Percentiles rank a stretch among this genome's conserved stretches.
These are phyloP conservation scores for Ephemerocybe angulata DNA, from an alignment of 768 basidiomycete genomes.

Conservation along the genomic window DNA sequence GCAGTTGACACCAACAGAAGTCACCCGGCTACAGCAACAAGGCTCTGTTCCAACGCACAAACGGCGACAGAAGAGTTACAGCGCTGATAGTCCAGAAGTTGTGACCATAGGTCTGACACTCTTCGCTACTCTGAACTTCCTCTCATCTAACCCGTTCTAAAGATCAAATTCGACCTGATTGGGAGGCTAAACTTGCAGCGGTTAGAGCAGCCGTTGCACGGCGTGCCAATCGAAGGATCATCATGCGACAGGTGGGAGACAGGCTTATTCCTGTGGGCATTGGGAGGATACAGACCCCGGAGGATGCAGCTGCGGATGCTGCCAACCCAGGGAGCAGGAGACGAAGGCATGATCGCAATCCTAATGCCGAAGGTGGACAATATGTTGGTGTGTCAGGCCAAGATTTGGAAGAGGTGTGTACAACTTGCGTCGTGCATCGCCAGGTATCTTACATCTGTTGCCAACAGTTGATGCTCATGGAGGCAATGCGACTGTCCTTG, in stretches of 20 bases:
- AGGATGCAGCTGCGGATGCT: conserved; percentile 48
- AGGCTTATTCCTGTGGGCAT: conserved; percentile 95
- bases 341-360: conserved; percentile 51
- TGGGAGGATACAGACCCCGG: conserved; percentile 67
- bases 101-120: conserved; percentile 74
- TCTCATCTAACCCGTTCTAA: conserved; percentile 1
- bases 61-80: conserved; percentile 84
- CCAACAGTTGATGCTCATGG: conserved; percentile 97
- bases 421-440: neutral
- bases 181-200: conserved; percentile 93
- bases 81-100: conserved; percentile 82
- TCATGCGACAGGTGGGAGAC: conserved; percentile 98
- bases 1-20: neutral
- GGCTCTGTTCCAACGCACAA: conserved; percentile 47
- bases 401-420: conserved; percentile 84
- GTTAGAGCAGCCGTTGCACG: conserved; percentile 95
- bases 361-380: conserved; percentile 49
- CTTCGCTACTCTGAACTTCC: neutral
- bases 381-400: conserved; percentile 77
- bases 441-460: conserved; percentile 1
- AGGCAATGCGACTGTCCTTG: conserved; percentile 94
- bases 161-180: conserved; percentile 98
- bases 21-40: neutral
- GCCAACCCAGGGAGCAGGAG: conserved; percentile 50
- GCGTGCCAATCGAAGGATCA: conserved; percentile 91